phyloP scores from a whole-genome alignment of 208 protist species.

The Angomonas deanei region DNA sequence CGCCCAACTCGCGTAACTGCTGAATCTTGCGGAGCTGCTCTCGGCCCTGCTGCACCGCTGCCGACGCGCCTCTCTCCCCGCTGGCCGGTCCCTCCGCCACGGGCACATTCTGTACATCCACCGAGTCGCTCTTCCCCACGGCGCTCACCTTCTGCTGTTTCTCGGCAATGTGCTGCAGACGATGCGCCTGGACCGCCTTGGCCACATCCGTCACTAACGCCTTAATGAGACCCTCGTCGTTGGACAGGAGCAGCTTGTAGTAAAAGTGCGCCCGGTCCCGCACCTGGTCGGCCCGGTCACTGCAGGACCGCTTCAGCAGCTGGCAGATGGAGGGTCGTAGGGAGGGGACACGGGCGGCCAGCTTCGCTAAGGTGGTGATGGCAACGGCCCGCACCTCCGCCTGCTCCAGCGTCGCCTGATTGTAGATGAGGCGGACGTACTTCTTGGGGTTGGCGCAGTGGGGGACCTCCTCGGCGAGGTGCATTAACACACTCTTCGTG shows the following conservation, averaged over 20 bases:
- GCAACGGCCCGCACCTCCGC: conserved; percentile 93
- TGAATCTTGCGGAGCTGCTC: conserved; percentile 57
- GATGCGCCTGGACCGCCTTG: conserved; percentile 32
- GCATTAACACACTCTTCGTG: conserved; percentile 92
- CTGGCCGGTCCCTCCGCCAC: neutral
- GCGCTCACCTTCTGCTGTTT: conserved; percentile 10
- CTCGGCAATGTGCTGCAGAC: conserved; percentile 15
- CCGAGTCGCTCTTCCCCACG: neutral
- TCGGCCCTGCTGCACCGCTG: conserved; percentile 53
- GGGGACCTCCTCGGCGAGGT: conserved; percentile 96
- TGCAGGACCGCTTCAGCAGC: conserved; percentile 89
- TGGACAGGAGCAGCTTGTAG: conserved; percentile 75
- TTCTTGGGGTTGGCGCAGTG: conserved; percentile 61
- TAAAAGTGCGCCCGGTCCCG: conserved; percentile 96
- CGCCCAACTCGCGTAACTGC: conserved; percentile 69
- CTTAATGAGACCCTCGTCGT: conserved; percentile 63
- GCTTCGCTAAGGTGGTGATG: conserved; percentile 96
- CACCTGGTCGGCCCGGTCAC: conserved; percentile 98
- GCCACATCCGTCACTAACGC: conserved; percentile 70
- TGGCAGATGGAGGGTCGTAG: conserved; percentile 85
- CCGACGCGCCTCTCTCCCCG: neutral
- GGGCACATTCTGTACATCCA: neutral
- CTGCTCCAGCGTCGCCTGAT: conserved; percentile 93
- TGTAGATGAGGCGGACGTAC: conserved; percentile 97
- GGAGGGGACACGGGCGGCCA: conserved; percentile 86